phyloP scores from a whole-genome alignment of 1,284 basidiomycete genomes.

The Xerocomus minutiporus region DNA sequence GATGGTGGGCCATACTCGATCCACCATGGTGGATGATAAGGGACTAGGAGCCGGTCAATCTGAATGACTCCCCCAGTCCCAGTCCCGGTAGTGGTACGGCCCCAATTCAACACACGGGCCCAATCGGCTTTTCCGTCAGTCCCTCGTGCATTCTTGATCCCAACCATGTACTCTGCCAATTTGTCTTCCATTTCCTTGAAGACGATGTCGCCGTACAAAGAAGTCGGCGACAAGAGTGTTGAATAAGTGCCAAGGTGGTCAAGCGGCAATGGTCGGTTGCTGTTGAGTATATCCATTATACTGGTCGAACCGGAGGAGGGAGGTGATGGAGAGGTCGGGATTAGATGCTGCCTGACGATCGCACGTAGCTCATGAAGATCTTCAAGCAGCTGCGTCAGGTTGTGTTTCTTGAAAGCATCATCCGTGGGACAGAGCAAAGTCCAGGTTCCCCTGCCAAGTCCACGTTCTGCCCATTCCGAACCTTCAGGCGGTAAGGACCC shows the following conservation, averaged over 20 bases:
- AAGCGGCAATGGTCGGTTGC: slow-evolving; percentile 68
- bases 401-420: slow-evolving; percentile 85
- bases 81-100: slow-evolving; percentile 69
- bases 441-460: slow-evolving; percentile 55
- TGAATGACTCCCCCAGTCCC: slow-evolving; percentile 83
- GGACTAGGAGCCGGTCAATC: slow-evolving; percentile 79
- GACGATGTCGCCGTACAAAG: slow-evolving; percentile 75
- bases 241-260: slow-evolving; percentile 69
- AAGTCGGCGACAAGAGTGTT: slow-evolving; percentile 62
- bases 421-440: slow-evolving; percentile 90
- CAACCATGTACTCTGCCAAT: slow-evolving; percentile 62
- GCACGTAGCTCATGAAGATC: slow-evolving; percentile 56
- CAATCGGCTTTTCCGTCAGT: slow-evolving; percentile 66
- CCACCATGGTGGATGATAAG: slow-evolving; percentile 86
- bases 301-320: slow-evolving; percentile 19
- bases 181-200: slow-evolving; percentile 59
- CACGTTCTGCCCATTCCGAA: slow-evolving; percentile 53
- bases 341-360: slow-evolving; percentile 87
- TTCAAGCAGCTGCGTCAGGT: slow-evolving; percentile 75
- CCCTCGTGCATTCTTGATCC: slow-evolving; percentile 85
- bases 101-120: slow-evolving; percentile 77
- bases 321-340: slow-evolving; percentile 49
- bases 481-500: slow-evolving; percentile 72
- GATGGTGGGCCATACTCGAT: slow-evolving; percentile 61
- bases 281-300: slow-evolving; percentile 43